These are phyloP conservation scores for Moricandia arvensis DNA, from an alignment of 345 rosid genomes.

Conservation along the genomic window DNA sequence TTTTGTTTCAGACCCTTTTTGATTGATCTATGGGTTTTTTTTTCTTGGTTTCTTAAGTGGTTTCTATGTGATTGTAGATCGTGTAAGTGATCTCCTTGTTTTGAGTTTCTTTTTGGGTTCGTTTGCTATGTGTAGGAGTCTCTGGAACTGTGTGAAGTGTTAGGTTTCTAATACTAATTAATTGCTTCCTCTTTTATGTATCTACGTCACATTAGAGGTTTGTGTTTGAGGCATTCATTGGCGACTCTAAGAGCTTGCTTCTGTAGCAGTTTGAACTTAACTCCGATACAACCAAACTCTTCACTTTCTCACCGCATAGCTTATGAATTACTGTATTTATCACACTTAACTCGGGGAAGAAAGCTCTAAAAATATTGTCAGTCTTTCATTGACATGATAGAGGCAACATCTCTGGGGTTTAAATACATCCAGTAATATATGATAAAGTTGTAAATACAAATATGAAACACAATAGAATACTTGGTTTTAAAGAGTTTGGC, in stretches of 20 bases:
- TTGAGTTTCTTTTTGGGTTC: neutral
- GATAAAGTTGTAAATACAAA: neutral
- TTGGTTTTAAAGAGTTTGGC: no score
- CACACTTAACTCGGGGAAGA: neutral
- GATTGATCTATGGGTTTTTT: no score
- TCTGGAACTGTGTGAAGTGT: conserved; percentile 16
- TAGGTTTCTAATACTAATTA: neutral
- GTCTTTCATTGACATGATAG: neutral
- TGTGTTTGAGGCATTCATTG: neutral
- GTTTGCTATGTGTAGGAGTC: conserved; percentile 10
- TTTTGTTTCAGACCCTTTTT: no score
- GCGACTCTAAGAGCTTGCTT: neutral
- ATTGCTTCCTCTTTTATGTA: neutral
- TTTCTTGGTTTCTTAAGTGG: no score
- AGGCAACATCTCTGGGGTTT: neutral
- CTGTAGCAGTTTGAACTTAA: neutral
- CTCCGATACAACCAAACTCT: neutral
- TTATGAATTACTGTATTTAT: neutral
- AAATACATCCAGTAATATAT: neutral
- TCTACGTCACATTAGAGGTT: neutral
- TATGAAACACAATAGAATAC: no score
- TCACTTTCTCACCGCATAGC: neutral
- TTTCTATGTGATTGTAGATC: conserved; percentile 5
- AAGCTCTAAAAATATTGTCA: neutral
- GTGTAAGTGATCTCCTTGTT: conserved; percentile 1